phyloP scores from a whole-genome alignment of 768 basidiomycete species.

The Serendipita sp. region DNA sequence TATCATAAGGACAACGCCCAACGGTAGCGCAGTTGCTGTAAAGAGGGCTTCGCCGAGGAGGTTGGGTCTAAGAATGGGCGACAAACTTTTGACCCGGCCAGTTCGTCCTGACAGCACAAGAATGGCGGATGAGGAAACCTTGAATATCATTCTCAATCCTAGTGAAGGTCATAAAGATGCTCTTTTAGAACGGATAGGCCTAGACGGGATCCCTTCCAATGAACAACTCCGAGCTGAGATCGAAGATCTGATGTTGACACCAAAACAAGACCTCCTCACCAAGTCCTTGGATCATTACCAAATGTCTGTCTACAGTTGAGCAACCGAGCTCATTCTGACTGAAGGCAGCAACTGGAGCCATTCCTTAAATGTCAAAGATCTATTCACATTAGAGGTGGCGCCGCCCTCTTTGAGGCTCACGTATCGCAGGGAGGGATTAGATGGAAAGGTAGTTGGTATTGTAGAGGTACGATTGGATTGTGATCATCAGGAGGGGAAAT shows the following conservation, averaged over 20 bases:
- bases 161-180: constrained; percentile 10
- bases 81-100: not conserved
- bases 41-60: not conserved
- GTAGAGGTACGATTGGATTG: constrained; percentile 40
- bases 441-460: constrained; percentile 69
- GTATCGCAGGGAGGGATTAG: constrained; percentile 63
- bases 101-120: not conserved
- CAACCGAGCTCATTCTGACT: not conserved
- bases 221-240: constrained; percentile 51
- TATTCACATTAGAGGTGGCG: constrained; percentile 51
- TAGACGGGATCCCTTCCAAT: constrained; percentile 40
- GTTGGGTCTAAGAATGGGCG: not conserved
- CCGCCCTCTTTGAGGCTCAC: constrained; percentile 58
- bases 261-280: constrained; percentile 45
- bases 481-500: not conserved
- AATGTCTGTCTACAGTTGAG: constrained; percentile 36
- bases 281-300: constrained; percentile 74
- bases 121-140: not conserved
- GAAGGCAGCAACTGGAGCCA: constrained; percentile 55
- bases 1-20: not conserved
- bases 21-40: not conserved
- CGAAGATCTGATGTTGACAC: constrained; percentile 59
- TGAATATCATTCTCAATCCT: not conserved
- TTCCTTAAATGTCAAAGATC: constrained; percentile 40
- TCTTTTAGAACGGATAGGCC: constrained; percentile 40